Base-by-base conservation (phyloP, 2,329 filamentous ascomycete genomes). In the Pseudogymnoascus verrucosus region DNA sequence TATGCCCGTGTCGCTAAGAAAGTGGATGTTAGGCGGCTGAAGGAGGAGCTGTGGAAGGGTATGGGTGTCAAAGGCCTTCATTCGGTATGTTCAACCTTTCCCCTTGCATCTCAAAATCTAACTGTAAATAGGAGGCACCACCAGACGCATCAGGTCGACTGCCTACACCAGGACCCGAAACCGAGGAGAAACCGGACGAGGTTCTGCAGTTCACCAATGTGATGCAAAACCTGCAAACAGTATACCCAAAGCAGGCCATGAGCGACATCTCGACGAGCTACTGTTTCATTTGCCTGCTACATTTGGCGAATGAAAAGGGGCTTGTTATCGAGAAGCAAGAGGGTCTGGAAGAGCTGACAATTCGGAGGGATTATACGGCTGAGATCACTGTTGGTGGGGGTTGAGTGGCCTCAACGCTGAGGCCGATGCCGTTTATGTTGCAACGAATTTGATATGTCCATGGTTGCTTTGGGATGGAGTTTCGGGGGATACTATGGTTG, bases 241-340 rank as follows among this genome's bases (percentile, higher is more conserved):
- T 96, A 6, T 99, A 99, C 72, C 88, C 92, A 10, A 89, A 90
- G 74, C 83, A 90, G 69, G 85, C 87, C 65, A 90, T 99, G 86
- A 87, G 89, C 65, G 95, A 99, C 76, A 98, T 99, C 71, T 96
- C 92, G 37, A 99, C 95, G 0, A 96, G 84, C 67, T 89, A 79
- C 76, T 96, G 95, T 74, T 99, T 98, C 77, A 99, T 99, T 67
- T 90, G 87, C 70, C 74, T 90, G 36, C 76, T 91, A 63, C 88
- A 91, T 77, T 71, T 91, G 68, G 88, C 88, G n/a, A 91, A 91
- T 69, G 88, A 91, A 71, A 89, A 90, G 73, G 88, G 88, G 0
- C 75, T 91, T 42, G 80, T 87, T 12, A 82, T 91, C 61, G 79
- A 86, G 68, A 74, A 75, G 54, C 66, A 73, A 64, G 71, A 74